A percentile compares a stretch with the other conserved stretches of the same genome.
These are phyloP conservation scores for Platismatia glauca DNA, from an alignment of 495 filamentous ascomycete species.

Conservation along the genomic window DNA sequence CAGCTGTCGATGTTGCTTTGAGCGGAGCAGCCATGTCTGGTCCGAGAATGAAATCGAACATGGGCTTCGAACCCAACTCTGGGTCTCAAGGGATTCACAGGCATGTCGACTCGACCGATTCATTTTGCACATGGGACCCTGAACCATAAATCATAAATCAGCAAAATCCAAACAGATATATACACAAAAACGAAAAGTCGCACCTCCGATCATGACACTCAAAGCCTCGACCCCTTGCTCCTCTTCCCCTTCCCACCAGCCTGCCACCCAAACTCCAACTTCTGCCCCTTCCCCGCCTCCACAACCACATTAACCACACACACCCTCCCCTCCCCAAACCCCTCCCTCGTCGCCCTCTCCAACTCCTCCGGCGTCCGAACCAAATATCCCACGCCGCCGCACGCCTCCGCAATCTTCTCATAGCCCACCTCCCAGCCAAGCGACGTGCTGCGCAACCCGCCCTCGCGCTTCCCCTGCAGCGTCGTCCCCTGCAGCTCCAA, in stretches of 20 bases:
- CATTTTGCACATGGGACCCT: too few relatives aligned
- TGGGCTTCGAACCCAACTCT: too few relatives aligned
- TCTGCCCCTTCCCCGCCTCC: conserved; percentile 44
- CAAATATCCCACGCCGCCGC: conserved; percentile 48
- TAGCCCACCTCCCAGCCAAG: conserved; percentile 51
- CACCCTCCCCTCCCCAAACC: conserved; percentile 39
- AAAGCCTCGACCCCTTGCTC: conserved; percentile 15
- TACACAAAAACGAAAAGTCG: background rate
- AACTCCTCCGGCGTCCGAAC: conserved; percentile 48
- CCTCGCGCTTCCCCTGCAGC: conserved; percentile 30
- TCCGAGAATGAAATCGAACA: background rate
- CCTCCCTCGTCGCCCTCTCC: conserved; percentile 42
- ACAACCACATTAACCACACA: conserved; percentile 52
- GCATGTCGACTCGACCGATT: too few relatives aligned
- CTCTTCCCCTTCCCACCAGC: conserved; percentile 13
- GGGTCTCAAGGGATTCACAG: too few relatives aligned
- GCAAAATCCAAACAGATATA: too few relatives aligned
- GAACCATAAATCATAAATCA: too few relatives aligned
- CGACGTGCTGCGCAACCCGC: conserved; percentile 45
- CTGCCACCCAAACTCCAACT: conserved; percentile 34
- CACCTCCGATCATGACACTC: background rate
- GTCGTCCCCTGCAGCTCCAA: conserved; percentile 33
- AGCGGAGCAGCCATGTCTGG: too few relatives aligned
- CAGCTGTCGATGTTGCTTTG: too few relatives aligned
- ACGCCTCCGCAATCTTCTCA: conserved; percentile 49